A percentile compares a stretch with the other conserved stretches of the same genome.
These are phyloP conservation scores for Pyrenochaeta sp. DNA, from an alignment of 2,329 filamentous ascomycete genomes.

Conservation along the genomic window DNA sequence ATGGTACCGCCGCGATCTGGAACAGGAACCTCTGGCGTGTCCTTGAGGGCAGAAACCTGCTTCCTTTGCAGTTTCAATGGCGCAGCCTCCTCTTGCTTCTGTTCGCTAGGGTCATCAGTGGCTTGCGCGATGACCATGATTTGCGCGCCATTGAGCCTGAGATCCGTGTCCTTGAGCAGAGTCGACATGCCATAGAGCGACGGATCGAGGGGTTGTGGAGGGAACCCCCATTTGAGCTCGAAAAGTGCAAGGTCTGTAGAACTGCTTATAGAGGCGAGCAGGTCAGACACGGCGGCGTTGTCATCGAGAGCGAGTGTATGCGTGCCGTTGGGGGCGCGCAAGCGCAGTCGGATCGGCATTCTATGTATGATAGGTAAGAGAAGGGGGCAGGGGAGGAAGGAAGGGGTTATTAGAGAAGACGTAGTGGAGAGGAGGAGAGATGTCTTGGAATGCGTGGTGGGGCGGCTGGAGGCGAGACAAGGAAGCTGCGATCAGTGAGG, in stretches of 20 bases:
- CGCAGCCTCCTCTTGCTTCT: slow-evolving; percentile 29
- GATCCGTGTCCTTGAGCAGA: slow-evolving; percentile 62
- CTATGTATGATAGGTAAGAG: slow-evolving; percentile 14
- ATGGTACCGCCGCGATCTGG: slow-evolving; percentile 63
- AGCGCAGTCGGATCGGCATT: slow-evolving; percentile 72
- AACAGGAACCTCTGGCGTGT: slow-evolving; percentile 68
- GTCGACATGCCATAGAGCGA: slow-evolving; percentile 59
- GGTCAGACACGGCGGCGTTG: slow-evolving; percentile 68
- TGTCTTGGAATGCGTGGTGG: not conserved
- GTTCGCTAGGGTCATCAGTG: slow-evolving; percentile 39
- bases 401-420: not conserved
- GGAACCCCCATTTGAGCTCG: slow-evolving; percentile 84
- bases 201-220: slow-evolving; percentile 73
- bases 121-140: slow-evolving; percentile 67
- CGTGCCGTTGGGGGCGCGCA: slow-evolving; percentile 76
- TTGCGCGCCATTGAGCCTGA: slow-evolving; percentile 72
- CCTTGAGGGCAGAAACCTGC: slow-evolving; percentile 55
- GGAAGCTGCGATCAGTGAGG: slow-evolving; percentile 13
- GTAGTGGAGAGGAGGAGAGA: not conserved
- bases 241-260: slow-evolving; percentile 72
- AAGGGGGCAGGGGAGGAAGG: slow-evolving; percentile 6
- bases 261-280: slow-evolving; percentile 67
- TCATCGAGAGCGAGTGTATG: slow-evolving; percentile 74
- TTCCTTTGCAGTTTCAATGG: slow-evolving; percentile 54
- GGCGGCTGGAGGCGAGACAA: slow-evolving; percentile 5